Percentiles rank a stretch among this genome's conserved stretches.
Conservation (phyloP, 2,329 filamentous ascomycete genomes). For the Didymella arachidicola region DNA sequence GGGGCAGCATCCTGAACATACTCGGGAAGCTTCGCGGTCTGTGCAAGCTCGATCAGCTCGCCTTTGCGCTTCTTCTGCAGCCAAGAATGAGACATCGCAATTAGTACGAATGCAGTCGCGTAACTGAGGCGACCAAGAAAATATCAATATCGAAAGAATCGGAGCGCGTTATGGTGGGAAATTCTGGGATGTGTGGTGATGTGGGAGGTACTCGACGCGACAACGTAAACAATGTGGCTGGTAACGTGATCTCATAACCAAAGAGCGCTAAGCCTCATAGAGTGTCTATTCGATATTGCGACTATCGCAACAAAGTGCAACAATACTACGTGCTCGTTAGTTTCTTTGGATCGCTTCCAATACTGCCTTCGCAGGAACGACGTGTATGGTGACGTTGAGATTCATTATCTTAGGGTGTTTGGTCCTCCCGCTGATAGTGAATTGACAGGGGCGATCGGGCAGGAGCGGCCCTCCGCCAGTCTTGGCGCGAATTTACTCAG, state of each 20-base stretch:
- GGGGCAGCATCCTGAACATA: constrained; percentile 57
- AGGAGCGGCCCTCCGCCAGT: constrained; percentile 21
- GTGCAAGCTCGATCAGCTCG: constrained; percentile 77
- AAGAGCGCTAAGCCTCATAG: constrained; percentile 15
- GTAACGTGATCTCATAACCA: constrained; percentile 25
- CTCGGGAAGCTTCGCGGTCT: constrained; percentile 74
- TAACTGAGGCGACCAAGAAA: constrained; percentile 56
- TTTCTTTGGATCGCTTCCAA: no score
- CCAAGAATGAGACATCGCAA: constrained; percentile 72
- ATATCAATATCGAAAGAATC: constrained; percentile 26
- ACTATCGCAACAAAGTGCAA: not conserved
- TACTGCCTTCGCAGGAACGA: not conserved
- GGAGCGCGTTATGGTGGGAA: constrained; percentile 27
- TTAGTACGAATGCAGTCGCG: constrained; percentile 54
- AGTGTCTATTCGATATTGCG: not conserved
- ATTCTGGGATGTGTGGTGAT: constrained; percentile 33
- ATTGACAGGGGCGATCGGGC: constrained; percentile 19
- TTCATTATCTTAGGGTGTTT: constrained; percentile 21
- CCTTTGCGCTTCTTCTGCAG: constrained; percentile 82
- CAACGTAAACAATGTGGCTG: constrained; percentile 37
- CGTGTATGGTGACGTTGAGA: not conserved
- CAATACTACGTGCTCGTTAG: not conserved
- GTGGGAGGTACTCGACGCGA: constrained; percentile 28
- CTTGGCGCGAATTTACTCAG: constrained; percentile 44
- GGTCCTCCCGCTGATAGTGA: constrained; percentile 27